A percentile compares a stretch with the other conserved stretches of the same genome.
These are phyloP conservation scores for Dictyophora rubrovolvata DNA, from an alignment of 768 basidiomycete genomes.

Conservation along the genomic window DNA sequence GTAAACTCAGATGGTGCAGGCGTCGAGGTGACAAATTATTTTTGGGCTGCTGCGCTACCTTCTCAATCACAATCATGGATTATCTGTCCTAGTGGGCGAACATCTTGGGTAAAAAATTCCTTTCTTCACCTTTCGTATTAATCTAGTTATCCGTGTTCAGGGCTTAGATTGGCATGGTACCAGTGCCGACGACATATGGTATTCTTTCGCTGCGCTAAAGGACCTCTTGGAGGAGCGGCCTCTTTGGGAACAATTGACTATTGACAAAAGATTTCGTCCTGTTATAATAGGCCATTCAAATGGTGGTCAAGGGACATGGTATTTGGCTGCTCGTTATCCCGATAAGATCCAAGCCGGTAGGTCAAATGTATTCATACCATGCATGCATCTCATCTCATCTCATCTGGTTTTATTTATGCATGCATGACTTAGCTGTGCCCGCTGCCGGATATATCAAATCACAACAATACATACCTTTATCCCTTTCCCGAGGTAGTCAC, in stretches of 20 bases:
- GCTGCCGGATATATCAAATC: conserved; percentile 83
- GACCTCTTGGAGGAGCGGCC: conserved; percentile 28
- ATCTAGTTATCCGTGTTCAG: conserved; percentile 24
- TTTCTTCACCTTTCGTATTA: neutral
- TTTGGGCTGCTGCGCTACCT: conserved; percentile 59
- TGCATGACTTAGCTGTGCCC: conserved; percentile 65
- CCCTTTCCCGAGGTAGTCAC: conserved; percentile 61
- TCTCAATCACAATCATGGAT: conserved; percentile 58
- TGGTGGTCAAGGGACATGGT: conserved; percentile 86
- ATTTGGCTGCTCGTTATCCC: conserved; percentile 65
- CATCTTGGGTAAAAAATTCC: conserved; percentile 56
- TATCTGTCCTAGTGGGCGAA: conserved; percentile 72
- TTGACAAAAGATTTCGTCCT: conserved; percentile 31
- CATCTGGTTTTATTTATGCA: neutral
- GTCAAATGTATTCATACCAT: too few relatives aligned
- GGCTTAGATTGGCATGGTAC: conserved; percentile 92
- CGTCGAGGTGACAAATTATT: conserved; percentile 48
- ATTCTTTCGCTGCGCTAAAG: conserved; percentile 45
- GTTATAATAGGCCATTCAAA: conserved; percentile 89
- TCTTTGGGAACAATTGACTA: conserved; percentile 33
- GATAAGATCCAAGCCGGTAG: conserved; percentile 59
- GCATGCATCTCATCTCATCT: too few relatives aligned
- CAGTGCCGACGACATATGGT: conserved; percentile 63
- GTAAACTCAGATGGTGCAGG: conserved; percentile 77
- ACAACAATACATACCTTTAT: conserved; percentile 72